Percentiles rank a stretch among this genome's conserved stretches.
Evolutionary conservation across 495 filamentous ascomycete genomes (phyloP).

Genomic region (Penicillium cataractarum): DNA sequence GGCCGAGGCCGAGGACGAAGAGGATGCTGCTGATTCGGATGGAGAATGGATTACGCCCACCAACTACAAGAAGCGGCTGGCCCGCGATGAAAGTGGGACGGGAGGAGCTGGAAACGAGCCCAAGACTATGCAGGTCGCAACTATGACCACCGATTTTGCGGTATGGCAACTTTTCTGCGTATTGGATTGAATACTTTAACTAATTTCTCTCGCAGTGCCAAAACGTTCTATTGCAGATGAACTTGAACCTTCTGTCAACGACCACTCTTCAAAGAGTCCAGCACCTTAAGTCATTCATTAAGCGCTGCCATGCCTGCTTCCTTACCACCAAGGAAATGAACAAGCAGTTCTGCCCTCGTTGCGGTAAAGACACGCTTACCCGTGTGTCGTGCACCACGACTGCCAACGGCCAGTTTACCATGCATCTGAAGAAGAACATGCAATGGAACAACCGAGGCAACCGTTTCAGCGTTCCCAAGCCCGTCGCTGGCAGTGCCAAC

Average conservation of each 20-base stretch:
- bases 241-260: constrained; percentile 85
- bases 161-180: constrained; percentile 48
- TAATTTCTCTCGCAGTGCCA: constrained; percentile 55
- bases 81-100: constrained; percentile 59
- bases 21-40: constrained; percentile 57
- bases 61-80: constrained; percentile 85
- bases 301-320: constrained; percentile 96
- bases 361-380: constrained; percentile 84
- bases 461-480: constrained; percentile 87
- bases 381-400: constrained; percentile 86
- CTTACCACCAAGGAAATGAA: constrained; percentile 78
- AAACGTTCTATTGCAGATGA: constrained; percentile 92
- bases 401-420: constrained; percentile 73
- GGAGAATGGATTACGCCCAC: constrained; percentile 95
- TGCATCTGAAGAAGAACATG: constrained; percentile 93
- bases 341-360: constrained; percentile 92
- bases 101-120: constrained; percentile 53
- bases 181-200: constrained; percentile 3
- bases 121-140: constrained; percentile 75
- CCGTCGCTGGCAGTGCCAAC: constrained; percentile 75
- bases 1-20: constrained; percentile 43
- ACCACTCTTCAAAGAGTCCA: constrained; percentile 70
- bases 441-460: constrained; percentile 95
- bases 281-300: constrained; percentile 80
- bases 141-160: constrained; percentile 92